These are phyloP conservation scores for Emmonsiellopsis sp. DNA, from an alignment of 2,329 filamentous ascomycete species.

Conservation along the genomic window DNA sequence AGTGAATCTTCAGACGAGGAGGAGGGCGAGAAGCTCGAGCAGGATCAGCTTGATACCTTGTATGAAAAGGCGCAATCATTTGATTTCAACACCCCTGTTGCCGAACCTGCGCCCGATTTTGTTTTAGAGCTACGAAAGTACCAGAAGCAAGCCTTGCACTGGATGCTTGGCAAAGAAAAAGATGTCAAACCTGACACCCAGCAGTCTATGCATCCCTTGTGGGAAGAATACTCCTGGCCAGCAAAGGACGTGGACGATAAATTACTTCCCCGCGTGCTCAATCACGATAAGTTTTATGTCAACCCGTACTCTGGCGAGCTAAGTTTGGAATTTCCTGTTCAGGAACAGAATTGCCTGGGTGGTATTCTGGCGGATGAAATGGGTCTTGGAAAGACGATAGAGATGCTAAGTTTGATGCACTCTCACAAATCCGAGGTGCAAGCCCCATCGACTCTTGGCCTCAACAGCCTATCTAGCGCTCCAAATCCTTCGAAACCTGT, in stretches of 20 bases:
- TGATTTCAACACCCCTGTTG: slow-evolving; percentile 83
- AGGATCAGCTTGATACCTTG: slow-evolving; percentile 85
- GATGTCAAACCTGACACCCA: slow-evolving; percentile 62
- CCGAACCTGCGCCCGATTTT: slow-evolving; percentile 75
- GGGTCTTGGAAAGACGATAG: slow-evolving; percentile 96
- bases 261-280: slow-evolving; percentile 55
- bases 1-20: slow-evolving; percentile 56
- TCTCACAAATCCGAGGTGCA: slow-evolving; percentile 56
- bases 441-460: background rate
- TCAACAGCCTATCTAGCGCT: background rate
- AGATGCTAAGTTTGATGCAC: slow-evolving; percentile 92
- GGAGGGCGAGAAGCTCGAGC: slow-evolving; percentile 83
- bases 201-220: slow-evolving; percentile 86
- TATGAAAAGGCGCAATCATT: slow-evolving; percentile 97
- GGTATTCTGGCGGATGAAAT: slow-evolving; percentile 93
- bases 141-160: slow-evolving; percentile 88
- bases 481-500: slow-evolving; percentile 46
- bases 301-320: slow-evolving; percentile 96
- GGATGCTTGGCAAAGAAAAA: slow-evolving; percentile 93
- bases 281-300: slow-evolving; percentile 73
- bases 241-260: slow-evolving; percentile 77
- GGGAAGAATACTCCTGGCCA: slow-evolving; percentile 94
- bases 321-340: slow-evolving; percentile 79
- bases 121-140: slow-evolving; percentile 78
- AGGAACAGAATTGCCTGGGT: slow-evolving; percentile 89